A percentile compares a stretch with the other conserved stretches of the same genome.
phyloP scores from a whole-genome alignment of 2,329 filamentous ascomycete genomes.

The Fusarium pininemorale region DNA sequence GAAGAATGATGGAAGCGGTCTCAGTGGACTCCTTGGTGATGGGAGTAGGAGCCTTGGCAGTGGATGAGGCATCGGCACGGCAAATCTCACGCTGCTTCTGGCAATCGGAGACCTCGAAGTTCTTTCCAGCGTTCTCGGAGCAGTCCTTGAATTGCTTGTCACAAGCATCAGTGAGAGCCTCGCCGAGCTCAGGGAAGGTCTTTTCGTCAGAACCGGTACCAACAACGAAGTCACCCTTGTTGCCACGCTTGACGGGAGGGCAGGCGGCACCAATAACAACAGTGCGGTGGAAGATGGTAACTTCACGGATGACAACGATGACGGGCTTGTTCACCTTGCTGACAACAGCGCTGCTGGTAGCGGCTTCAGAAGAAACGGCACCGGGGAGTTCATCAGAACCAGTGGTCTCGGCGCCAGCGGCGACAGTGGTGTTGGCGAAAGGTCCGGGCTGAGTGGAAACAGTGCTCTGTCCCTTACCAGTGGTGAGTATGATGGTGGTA shows the following conservation, averaged over 20 bases:
- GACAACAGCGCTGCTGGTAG: slow-evolving; percentile 26
- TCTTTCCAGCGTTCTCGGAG: slow-evolving; percentile 36
- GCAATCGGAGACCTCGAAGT: slow-evolving; percentile 39
- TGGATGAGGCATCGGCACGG: slow-evolving; percentile 36
- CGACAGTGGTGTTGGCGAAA: slow-evolving; percentile 31
- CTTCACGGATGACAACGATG: slow-evolving; percentile 35
- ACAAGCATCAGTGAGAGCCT: slow-evolving; percentile 38
- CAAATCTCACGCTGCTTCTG: slow-evolving; percentile 39
- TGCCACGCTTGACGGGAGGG: slow-evolving; percentile 35
- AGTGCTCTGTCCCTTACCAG: slow-evolving; percentile 23
- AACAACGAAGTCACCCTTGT: slow-evolving; percentile 35
- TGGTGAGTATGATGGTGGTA: slow-evolving; percentile 31
- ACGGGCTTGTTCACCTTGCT: slow-evolving; percentile 30
- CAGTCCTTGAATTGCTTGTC: slow-evolving; percentile 41
- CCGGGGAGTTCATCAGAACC: slow-evolving; percentile 10
- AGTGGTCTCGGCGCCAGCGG: slow-evolving; percentile 11
- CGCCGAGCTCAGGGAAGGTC: slow-evolving; percentile 31
- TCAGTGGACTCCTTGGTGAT: slow-evolving; percentile 36
- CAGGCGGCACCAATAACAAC: slow-evolving; percentile 40
- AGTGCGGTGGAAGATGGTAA: slow-evolving; percentile 37
- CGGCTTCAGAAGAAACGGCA: slow-evolving; percentile 14
- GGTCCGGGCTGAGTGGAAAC: slow-evolving; percentile 19
- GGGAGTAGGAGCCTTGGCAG: slow-evolving; percentile 28
- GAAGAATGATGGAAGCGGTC: slow-evolving; percentile 40
- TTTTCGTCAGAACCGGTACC: slow-evolving; percentile 32